A percentile compares a stretch with the other conserved stretches of the same genome.
Evolutionary conservation across 2,329 filamentous ascomycete genomes (phyloP).

Genomic region (Aspergillus sergii): DNA sequence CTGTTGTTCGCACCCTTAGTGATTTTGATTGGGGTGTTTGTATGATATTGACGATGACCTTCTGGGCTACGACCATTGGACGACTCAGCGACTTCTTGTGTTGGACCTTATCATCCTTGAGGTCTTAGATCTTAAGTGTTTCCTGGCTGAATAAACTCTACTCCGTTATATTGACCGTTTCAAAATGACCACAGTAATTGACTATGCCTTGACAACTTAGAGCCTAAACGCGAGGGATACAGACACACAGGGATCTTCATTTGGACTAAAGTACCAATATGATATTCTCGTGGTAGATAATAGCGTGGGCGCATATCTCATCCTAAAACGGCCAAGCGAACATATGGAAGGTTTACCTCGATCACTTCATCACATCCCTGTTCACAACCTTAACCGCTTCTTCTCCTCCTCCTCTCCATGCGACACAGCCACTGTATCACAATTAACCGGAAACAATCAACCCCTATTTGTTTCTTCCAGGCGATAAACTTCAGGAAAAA

Average conservation of each 20-base stretch:
- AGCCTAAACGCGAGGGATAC: background rate
- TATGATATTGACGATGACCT: background rate
- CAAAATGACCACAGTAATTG: background rate
- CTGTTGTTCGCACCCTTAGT: background rate
- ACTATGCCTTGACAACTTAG: background rate
- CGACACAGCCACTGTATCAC: background rate
- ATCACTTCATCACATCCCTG: background rate
- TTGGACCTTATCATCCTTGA: background rate
- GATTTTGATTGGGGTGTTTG: background rate
- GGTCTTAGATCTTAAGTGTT: background rate
- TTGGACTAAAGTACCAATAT: background rate
- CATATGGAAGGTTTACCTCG: background rate
- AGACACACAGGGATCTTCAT: background rate
- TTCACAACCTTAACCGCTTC: background rate
- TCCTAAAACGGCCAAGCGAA: background rate
- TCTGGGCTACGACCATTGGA: background rate
- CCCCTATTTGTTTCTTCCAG: background rate
- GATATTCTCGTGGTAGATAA: background rate
- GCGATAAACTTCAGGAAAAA: background rate
- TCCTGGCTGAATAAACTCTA: background rate
- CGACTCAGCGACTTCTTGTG: background rate
- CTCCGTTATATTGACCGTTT: background rate
- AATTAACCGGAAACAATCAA: background rate
- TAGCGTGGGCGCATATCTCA: background rate
- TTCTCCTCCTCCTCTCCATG: background rate